Evolutionary conservation across 2,329 filamentous ascomycete species (phyloP).

Genomic region (Aspergillus ochraceus): DNA sequence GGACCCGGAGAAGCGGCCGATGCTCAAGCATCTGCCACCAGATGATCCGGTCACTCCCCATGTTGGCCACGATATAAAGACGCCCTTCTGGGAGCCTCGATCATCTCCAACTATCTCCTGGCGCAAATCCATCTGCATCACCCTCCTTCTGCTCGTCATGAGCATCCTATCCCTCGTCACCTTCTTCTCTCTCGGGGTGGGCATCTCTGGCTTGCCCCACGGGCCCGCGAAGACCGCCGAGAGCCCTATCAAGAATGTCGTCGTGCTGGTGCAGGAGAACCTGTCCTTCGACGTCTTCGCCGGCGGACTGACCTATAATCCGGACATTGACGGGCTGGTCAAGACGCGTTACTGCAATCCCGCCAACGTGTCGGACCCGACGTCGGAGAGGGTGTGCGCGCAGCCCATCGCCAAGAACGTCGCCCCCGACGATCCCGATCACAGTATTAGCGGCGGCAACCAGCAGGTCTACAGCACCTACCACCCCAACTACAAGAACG

Average conservation of each 20-base stretch:
- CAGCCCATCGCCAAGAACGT: constrained; percentile 39
- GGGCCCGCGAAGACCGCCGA: background rate
- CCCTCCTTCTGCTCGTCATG: constrained; percentile 7
- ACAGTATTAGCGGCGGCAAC: constrained; percentile 44
- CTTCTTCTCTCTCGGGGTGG: constrained; percentile 13
- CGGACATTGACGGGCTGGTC: constrained; percentile 36
- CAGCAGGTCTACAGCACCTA: constrained; percentile 44
- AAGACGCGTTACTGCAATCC: constrained; percentile 42
- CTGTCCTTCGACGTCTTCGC: constrained; percentile 43
- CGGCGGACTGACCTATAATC: constrained; percentile 41
- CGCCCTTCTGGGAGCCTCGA: background rate
- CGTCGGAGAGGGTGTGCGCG: constrained; percentile 36
- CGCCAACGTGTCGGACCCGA: constrained; percentile 28
- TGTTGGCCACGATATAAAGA: background rate
- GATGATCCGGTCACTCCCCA: background rate
- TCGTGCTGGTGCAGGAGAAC: constrained; percentile 49
- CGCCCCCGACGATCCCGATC: constrained; percentile 46
- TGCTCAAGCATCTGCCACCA: background rate
- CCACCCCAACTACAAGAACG: constrained; percentile 28
- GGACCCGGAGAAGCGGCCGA: background rate
- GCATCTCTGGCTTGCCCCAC: constrained; percentile 10
- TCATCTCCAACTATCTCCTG: background rate
- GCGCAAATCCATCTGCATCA: background rate
- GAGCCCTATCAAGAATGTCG: constrained; percentile 49
- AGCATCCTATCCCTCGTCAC: constrained; percentile 9